Evolutionary conservation across 768 basidiomycete species (phyloP), one percentile per base, ranked within the genome.

Genomic region (Rhizopogon vesiculosus): DNA sequence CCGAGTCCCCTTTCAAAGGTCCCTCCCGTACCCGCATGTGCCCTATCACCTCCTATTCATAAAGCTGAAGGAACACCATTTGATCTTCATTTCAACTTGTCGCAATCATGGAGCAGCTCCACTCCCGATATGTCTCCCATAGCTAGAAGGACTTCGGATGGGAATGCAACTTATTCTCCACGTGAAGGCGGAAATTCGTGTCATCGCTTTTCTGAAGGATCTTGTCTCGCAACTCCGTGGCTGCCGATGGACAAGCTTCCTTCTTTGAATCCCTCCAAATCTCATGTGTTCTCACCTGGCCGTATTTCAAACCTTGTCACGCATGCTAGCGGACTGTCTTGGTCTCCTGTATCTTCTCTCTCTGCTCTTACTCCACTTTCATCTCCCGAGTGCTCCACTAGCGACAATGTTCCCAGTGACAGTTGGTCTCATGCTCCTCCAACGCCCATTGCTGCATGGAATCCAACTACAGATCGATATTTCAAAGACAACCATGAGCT

Each of bases 321-420:
- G 41, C 10, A 59, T 55, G 52, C 35, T 53, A 59, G 44, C 41
- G 59, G 51, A 16, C 61, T 45, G 51, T 64, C 51, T 31, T 46
- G 54, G 7, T 66, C 70, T 7, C 62, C 70, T 28, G 9, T 63
- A 3, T 70, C 70, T 7, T 59, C 62, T 53, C 48, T 66, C 43
- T 70, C 69, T 7, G 62, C 64, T 45, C 69, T 70, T 28, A 72
- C 66, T 9, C 53, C 70, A 10, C 52, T 71, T 25, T 65, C 69
- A 51, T 70, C 68, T 60, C 58, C 62, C 7, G 50, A 53, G 51
- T 42, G 51, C 48, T 59, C 57, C 22, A 19, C 16, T 25, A 16
- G 48, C 19, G 15, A 38, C 13, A 22, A 38, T 38, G 5, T 38
- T 38, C 35, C 48, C 25, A 25, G 25, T 22, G 48, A 35, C 6